Conservation (phyloP, 2,329 filamentous ascomycete species). For the Ophiocordyceps camponoti-leonardi region DNA sequence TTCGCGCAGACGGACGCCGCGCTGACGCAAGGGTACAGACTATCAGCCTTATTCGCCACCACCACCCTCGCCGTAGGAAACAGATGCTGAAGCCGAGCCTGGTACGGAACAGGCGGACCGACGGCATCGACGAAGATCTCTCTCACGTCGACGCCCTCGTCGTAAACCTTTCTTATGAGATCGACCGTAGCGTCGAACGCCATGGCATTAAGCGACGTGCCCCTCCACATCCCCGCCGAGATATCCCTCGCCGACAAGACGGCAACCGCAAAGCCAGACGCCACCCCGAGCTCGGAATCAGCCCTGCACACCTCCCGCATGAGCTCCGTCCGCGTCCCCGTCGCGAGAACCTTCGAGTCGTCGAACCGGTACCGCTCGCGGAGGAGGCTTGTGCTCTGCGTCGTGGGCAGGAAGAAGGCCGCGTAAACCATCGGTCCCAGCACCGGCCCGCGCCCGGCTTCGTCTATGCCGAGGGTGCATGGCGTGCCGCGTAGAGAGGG, state of each 20-base stretch:
- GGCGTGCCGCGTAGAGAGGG: slow-evolving; percentile 29
- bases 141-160: slow-evolving; percentile 60
- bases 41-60: slow-evolving; percentile 83
- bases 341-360: slow-evolving; percentile 83
- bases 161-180: slow-evolving; percentile 62
- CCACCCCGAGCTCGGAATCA: slow-evolving; percentile 25
- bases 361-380: slow-evolving; percentile 72
- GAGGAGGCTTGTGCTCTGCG: slow-evolving; percentile 54
- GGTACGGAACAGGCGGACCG: slow-evolving; percentile 66
- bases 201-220: slow-evolving; percentile 67
- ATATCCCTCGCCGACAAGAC: slow-evolving; percentile 76
- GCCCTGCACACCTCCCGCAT: slow-evolving; percentile 53
- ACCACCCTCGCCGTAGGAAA: slow-evolving; percentile 66
- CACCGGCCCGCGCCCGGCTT: slow-evolving; percentile 88
- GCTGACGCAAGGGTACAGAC: slow-evolving; percentile 79
- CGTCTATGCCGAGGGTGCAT: slow-evolving; percentile 78
- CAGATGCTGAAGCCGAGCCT: slow-evolving; percentile 64
- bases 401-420: slow-evolving; percentile 58
- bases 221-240: slow-evolving; percentile 56
- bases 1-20: slow-evolving; percentile 92
- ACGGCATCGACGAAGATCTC: slow-evolving; percentile 96
- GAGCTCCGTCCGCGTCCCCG: slow-evolving; percentile 57
- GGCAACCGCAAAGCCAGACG: slow-evolving; percentile 70
- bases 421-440: slow-evolving; percentile 65
- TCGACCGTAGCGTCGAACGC: slow-evolving; percentile 82